phyloP scores from a whole-genome alignment of 73 alveolate genomes.

The Symbiodinium natans region DNA sequence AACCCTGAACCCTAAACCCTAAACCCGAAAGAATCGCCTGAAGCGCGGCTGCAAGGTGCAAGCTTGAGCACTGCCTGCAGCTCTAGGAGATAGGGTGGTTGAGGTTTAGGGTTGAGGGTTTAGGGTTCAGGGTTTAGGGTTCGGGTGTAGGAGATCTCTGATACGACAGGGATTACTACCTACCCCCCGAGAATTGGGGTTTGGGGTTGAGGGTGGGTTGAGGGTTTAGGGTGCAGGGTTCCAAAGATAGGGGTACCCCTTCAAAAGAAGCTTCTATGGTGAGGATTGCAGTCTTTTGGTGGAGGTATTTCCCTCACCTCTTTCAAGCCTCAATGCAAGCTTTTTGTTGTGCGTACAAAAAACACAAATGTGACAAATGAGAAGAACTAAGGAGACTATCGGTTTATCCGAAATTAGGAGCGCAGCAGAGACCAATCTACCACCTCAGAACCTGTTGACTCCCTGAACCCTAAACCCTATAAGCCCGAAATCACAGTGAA shows the following conservation, averaged over 20 bases:
- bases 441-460: too few species aligned
- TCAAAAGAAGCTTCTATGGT: too few species aligned
- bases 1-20: conserved; percentile 29
- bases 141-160: neutral
- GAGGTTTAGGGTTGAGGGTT: neutral
- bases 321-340: too few species aligned
- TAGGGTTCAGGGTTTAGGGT: neutral
- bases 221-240: too few species aligned
- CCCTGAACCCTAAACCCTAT: conserved; percentile 26
- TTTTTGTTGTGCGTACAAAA: too few species aligned
- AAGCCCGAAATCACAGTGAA: neutral
- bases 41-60: neutral
- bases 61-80: neutral
- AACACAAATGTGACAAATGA: too few species aligned
- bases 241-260: too few species aligned
- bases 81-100: neutral
- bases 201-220: neutral
- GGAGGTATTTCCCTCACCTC: neutral
- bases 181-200: neutral
- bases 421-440: too few species aligned
- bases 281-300: neutral
- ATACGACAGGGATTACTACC: neutral
- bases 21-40: conserved; percentile 6
- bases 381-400: too few species aligned
- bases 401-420: too few species aligned